A percentile compares a stretch with the other conserved stretches of the same genome.
Conservation (phyloP, 164 flowering plant genomes). For the Aristolochia contorta region DNA sequence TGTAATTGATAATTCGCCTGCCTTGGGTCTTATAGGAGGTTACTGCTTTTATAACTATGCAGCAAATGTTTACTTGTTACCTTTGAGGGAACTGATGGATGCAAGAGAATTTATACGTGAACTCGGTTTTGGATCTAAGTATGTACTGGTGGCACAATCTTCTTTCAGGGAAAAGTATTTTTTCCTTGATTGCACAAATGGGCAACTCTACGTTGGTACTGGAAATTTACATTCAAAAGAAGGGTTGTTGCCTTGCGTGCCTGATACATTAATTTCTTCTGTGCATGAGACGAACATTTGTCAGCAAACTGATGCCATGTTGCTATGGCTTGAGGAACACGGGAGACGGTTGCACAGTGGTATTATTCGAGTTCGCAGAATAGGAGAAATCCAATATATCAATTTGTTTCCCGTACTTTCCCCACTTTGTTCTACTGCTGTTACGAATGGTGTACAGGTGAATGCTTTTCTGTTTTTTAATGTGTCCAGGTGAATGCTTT, state of each 20-base stretch:
- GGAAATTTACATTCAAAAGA: conserved; percentile 36
- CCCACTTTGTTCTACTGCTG: conserved; percentile 63
- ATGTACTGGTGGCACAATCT: conserved; percentile 54
- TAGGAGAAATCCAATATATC: conserved; percentile 33
- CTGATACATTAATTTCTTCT: conserved; percentile 32
- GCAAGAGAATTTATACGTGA: conserved; percentile 31
- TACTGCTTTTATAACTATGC: conserved; percentile 50
- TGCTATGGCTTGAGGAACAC: conserved; percentile 95
- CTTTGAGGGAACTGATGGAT: conserved; percentile 30
- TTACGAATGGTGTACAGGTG: conserved; percentile 82
- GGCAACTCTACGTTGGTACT: conserved; percentile 81
- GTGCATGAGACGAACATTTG: conserved; percentile 25
- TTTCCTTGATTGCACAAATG: conserved; percentile 58
- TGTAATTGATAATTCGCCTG: conserved; percentile 1
- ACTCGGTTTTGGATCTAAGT: conserved; percentile 32
- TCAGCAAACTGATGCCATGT: conserved; percentile 66
- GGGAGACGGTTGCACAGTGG: conserved; percentile 65
- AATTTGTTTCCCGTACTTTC: conserved; percentile 55
- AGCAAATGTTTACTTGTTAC: conserved; percentile 67
- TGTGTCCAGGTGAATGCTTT: no score
- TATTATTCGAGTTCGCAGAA: conserved; percentile 38
- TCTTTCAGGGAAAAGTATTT: conserved; percentile 45
- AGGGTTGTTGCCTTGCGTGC: conserved; percentile 87
- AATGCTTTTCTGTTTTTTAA: no score
- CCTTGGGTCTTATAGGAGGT: conserved; percentile 82